A percentile compares a stretch with the other conserved stretches of the same genome.
These are phyloP conservation scores for Wallacemonas rigidus DNA, from an alignment of 208 protist species.

Conservation along the genomic window DNA sequence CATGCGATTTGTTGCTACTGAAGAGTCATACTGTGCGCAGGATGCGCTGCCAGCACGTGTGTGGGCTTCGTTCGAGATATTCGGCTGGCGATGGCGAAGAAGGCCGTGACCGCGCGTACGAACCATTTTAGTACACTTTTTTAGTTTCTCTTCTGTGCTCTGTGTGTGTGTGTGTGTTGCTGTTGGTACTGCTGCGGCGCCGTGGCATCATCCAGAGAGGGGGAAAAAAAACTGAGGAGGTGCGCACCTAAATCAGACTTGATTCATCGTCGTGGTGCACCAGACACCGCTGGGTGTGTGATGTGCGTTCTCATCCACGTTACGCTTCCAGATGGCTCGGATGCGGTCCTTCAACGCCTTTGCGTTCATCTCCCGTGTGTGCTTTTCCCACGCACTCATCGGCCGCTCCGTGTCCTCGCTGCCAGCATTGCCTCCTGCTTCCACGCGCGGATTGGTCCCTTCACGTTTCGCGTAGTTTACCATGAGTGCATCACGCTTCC, in stretches of 20 bases:
- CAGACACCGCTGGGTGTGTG: constrained; percentile 60
- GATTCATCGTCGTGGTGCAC: constrained; percentile 71
- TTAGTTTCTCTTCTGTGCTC: background rate
- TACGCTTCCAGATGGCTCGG: constrained; percentile 66
- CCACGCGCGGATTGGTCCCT: constrained; percentile 23
- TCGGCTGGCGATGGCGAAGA: too few relatives aligned
- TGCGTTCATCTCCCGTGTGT: constrained; percentile 47
- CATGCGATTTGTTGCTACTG: too few relatives aligned
- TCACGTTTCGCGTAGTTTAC: constrained; percentile 59
- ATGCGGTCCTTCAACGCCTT: constrained; percentile 53
- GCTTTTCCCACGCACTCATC: constrained; percentile 40
- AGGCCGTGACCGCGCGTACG: too few relatives aligned
- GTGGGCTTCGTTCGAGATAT: too few relatives aligned
- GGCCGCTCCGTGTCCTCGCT: constrained; percentile 18
- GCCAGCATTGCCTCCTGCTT: constrained; percentile 31
- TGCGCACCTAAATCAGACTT: background rate
- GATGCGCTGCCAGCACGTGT: too few relatives aligned
- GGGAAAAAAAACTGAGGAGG: background rate
- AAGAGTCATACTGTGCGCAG: too few relatives aligned
- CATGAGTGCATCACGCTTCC: constrained; percentile 74
- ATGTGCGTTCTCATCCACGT: constrained; percentile 56
- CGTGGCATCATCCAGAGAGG: background rate
- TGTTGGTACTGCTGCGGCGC: background rate
- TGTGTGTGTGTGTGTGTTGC: background rate
- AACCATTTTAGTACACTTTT: too few relatives aligned